Base-by-base conservation (phyloP, 2,329 filamentous ascomycete species). In the Cordyceps cateniannulata region DNA sequence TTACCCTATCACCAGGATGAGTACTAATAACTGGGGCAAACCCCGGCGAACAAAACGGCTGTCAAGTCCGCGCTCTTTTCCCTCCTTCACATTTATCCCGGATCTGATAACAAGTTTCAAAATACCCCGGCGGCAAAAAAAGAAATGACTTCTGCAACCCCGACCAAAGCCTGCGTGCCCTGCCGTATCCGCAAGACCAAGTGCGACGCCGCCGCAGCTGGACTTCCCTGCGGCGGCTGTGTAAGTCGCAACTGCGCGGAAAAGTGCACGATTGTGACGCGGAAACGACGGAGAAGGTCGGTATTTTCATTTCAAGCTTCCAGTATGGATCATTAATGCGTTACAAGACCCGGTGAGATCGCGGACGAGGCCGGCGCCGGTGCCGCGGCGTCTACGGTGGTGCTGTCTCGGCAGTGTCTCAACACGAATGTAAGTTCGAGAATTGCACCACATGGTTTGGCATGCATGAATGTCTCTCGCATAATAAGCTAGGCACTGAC, bases 201-300 rank as follows among this genome's bases (percentile, higher is more conserved):
- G 44, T 60, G 58, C 32, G 58, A 60, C 42, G 58, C 58, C 20
- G 50, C 50, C 4, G 20, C 50, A 12, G 25, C 27, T n/a, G 58
- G 58, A 9, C 29, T 60, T 5, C 58, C 58, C 12, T 60, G 58
- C 42, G 54, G 58, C 22, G 50, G 50, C 16, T 60, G 58, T 48
- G 42, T 53, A 29, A 60, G 58, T n/a, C 35, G 58, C 12, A 35
- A 60, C 22, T 48, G 49, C 24, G 50, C 42, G 12, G 40, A 47
- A n/a, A 40, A 54, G 16, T 60, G 58, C 22, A 8, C 40, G 4
- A 20, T 54, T 8, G n/a, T 38, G 10, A 35, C 42, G 22, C 49
- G 58, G 1, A 60, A 54, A 16, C 24, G 20, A 10, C 50, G 58
- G 1, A 45, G 14, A 40, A 50, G 57, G 57, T 59, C 3, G 4